Conservation (phyloP, 1,284 basidiomycete genomes). For the Sporisorium sorghi region DNA sequence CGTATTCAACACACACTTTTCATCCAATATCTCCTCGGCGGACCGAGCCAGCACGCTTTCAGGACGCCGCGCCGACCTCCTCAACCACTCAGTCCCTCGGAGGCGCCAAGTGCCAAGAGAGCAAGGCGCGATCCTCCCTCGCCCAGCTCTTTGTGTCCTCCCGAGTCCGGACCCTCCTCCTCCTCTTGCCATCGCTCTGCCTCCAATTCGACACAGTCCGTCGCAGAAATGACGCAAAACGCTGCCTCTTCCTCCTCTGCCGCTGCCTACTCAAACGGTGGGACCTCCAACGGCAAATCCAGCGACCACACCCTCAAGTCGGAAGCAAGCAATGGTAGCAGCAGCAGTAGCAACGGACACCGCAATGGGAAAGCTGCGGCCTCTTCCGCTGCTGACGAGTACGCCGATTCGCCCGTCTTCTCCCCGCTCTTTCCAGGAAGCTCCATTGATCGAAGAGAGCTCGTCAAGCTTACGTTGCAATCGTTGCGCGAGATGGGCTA, state of each 20-base stretch:
- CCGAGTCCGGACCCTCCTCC: slow-evolving; percentile 14
- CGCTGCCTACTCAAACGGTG: slow-evolving; percentile 26
- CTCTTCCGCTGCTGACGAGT: slow-evolving; percentile 19
- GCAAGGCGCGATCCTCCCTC: slow-evolving; percentile 23
- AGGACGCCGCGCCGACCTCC: slow-evolving; percentile 40
- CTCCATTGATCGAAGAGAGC: slow-evolving; percentile 80
- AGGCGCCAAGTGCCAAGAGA: slow-evolving; percentile 37
- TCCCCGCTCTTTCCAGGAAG: slow-evolving; percentile 39
- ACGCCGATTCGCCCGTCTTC: slow-evolving; percentile 24
- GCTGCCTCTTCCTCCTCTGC: not conserved
- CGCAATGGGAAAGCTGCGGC: slow-evolving; percentile 16
- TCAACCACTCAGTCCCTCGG: slow-evolving; percentile 25
- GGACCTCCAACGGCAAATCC: slow-evolving; percentile 22
- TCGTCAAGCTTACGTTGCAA: slow-evolving; percentile 89
- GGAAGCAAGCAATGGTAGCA: slow-evolving; percentile 18
- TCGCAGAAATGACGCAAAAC: slow-evolving; percentile 23
- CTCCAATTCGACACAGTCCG: too few species aligned
- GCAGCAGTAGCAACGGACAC: slow-evolving; percentile 28
- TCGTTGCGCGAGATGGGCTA: slow-evolving; percentile 92
- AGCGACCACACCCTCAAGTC: slow-evolving; percentile 13
- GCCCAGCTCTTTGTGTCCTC: slow-evolving; percentile 23
- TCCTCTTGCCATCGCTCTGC: not conserved
- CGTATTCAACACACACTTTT: not conserved
- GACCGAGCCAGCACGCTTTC: slow-evolving; percentile 31
- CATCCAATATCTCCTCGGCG: slow-evolving; percentile 32